Base-by-base conservation (phyloP, 495 filamentous ascomycete genomes). In the Penicillium antarcticum region DNA sequence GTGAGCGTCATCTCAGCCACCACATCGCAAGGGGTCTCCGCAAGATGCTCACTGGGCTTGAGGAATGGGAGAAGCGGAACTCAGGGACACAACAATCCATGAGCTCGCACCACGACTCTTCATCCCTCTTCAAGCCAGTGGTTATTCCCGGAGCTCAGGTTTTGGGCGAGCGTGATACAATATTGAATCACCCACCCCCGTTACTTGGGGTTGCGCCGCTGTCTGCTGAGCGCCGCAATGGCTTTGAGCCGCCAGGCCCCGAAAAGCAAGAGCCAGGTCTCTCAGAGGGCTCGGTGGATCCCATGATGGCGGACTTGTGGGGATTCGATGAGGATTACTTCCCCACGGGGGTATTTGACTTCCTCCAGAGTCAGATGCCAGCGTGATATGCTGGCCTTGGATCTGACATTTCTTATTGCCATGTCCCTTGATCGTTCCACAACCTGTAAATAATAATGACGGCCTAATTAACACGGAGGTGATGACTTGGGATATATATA, bases 1-100 rank as follows among this genome's bases (percentile, higher is more conserved):
- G 77, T 42, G 76, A 80, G 55, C 73, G 73, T 13, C 78, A 81
- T 52, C 69, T 81, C 6, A 78, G 78, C 48, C 73, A 78, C 42
- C 75, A 80, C 42, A 76, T 81, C 34, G 75, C 78, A 2, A 70
- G 69, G 26, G 78, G 78, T 8, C 60, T 80, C 41, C 68, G 69
- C 37, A 81, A 80, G 58, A 80, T 77, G 73, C 65, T 77, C n/a
- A 69, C 69, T 5, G 73, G 73, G 5, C 60, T 75, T 12, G 72
- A 74, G 37, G 71, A 75, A 43, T 77, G 73, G 73, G 73, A 77
- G 52, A 75, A 70, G 51, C 57, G 71, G 32, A 70, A 62, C 36
- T 38, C 59, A 18, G 45, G 55, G n/a, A 51, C 40, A 26, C 63
- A 62, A 21, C 58, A 54, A 21, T 42, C 62, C 17, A 21, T 48